A percentile compares a stretch with the other conserved stretches of the same genome.
Conservation (phyloP, 768 basidiomycete species). For the Mycena belliarum region DNA sequence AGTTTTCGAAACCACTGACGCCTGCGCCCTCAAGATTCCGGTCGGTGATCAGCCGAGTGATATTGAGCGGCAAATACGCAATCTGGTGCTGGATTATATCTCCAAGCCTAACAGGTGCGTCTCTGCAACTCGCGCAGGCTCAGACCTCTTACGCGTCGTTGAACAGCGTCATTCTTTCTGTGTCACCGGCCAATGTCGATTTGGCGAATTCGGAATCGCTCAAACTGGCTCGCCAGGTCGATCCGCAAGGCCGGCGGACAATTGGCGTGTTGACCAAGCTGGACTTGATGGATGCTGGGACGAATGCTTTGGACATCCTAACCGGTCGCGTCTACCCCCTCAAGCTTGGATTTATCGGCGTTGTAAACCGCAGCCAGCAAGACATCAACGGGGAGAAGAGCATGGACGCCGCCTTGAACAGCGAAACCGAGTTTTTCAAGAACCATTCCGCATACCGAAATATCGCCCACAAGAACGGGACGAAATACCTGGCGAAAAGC, state of each 20-base stretch:
- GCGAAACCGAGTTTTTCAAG: constrained; percentile 90
- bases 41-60: constrained; percentile 98
- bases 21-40: constrained; percentile 61
- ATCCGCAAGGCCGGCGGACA: constrained; percentile 94
- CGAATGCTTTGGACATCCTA: constrained; percentile 93
- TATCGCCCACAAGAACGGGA: constrained; percentile 97
- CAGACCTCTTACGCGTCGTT: not conserved
- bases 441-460: constrained; percentile 91
- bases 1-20: not conserved
- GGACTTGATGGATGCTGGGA: constrained; percentile 99
- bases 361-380: constrained; percentile 96
- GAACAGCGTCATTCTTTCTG: constrained; percentile 88
- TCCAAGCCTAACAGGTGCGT: constrained; percentile 92
- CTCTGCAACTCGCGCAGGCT: not conserved
- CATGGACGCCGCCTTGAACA: constrained; percentile 81
- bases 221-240: constrained; percentile 93
- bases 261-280: constrained; percentile 97
- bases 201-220: constrained; percentile 98
- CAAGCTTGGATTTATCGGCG: constrained; percentile 97
- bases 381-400: constrained; percentile 90
- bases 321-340: constrained; percentile 97
- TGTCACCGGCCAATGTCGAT: constrained; percentile 97
- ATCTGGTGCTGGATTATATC: constrained; percentile 93
- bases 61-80: constrained; percentile 95
- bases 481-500: constrained; percentile 89